Base-by-base conservation (phyloP, 257 asterid species). In the Avicennia marina region DNA sequence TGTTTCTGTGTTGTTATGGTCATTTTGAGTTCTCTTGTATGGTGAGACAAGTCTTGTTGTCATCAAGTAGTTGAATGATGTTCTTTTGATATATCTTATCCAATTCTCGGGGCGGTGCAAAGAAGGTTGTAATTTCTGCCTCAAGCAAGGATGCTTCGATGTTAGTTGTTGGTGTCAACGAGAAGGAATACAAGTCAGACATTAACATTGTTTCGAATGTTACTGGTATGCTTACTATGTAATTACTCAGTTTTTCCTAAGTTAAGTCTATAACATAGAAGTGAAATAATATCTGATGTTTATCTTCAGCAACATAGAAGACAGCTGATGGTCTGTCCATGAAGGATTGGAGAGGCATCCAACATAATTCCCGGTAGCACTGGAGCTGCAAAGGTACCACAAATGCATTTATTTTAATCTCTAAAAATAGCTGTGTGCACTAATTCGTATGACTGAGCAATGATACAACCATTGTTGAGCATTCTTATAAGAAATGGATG, bases 121-220 rank as follows among this genome's bases (percentile, higher is more conserved):
- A 83, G 75, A 86, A 89, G 78, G 87, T 86, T 50, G 67, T 83
- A 7, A 86, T 89, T 64, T 89, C 94, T 34, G 95, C 96, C 54
- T 94, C 95, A 32, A 86, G 96, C 32, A 73, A 62, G 49, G 76
- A 89, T 68, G 97, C 95, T 47, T 94, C 95, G 50, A 89, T 86
- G 97, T 89, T 87, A 45, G 97, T 90, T 43, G 70, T 90, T 19
- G 97, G 97, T 62, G 97, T 89, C 72, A 89, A 89, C 11, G 93
- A 86, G 84, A 81, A 78, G 65, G 95, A 86, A n/a, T 89, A 86
- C 84, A 89, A 79, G 76, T 19, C 75, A 39, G 93, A 83, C 57
- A 53, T 89, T 21, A 36, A 79, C 70, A 86, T 86, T 63, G 94
- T 89, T 45, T 89, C 97, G 7, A 89, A 89, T 70, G 97, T 95